Percentiles rank a stretch among this genome's conserved stretches.
Evolutionary conservation across 495 filamentous ascomycete species (phyloP).

Genomic region (Penicillium ucsense): DNA sequence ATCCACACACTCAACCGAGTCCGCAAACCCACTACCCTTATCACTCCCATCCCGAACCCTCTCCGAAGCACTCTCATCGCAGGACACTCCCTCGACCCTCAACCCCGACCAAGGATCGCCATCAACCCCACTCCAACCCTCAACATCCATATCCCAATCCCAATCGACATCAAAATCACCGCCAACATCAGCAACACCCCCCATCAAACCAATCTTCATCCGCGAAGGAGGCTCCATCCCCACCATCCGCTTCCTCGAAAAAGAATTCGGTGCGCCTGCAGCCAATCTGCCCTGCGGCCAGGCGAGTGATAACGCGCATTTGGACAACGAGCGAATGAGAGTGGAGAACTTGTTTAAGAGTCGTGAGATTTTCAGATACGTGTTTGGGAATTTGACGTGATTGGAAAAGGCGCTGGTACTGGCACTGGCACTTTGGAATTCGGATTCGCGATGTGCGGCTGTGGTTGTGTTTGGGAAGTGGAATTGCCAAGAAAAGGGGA

Average conservation of each 20-base stretch:
- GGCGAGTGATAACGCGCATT: conserved; percentile 85
- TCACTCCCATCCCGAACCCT: too few relatives aligned
- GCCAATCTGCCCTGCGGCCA: conserved; percentile 93
- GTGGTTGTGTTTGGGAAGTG: background rate
- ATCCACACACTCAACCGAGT: conserved; percentile 12
- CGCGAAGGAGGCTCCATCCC: conserved; percentile 93
- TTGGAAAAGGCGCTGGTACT: conserved; percentile 21
- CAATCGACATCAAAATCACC: background rate
- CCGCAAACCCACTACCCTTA: conserved; percentile 3
- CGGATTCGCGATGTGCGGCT: background rate
- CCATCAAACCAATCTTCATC: conserved; percentile 62
- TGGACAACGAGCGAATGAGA: conserved; percentile 87
- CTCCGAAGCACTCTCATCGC: too few relatives aligned
- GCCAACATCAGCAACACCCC: background rate
- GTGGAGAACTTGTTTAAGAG: conserved; percentile 85
- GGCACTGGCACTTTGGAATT: background rate
- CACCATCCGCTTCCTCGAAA: conserved; percentile 85
- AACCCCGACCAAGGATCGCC: conserved; percentile 6
- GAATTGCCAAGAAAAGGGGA: too few relatives aligned
- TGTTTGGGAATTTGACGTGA: conserved; percentile 63
- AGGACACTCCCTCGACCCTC: too few relatives aligned
- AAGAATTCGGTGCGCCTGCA: conserved; percentile 85
- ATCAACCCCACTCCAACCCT: background rate
- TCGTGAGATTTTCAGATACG: conserved; percentile 77
- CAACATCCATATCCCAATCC: background rate